Base-by-base conservation (phyloP, 2,329 filamentous ascomycete genomes). In the Paraconiothyrium sp. region DNA sequence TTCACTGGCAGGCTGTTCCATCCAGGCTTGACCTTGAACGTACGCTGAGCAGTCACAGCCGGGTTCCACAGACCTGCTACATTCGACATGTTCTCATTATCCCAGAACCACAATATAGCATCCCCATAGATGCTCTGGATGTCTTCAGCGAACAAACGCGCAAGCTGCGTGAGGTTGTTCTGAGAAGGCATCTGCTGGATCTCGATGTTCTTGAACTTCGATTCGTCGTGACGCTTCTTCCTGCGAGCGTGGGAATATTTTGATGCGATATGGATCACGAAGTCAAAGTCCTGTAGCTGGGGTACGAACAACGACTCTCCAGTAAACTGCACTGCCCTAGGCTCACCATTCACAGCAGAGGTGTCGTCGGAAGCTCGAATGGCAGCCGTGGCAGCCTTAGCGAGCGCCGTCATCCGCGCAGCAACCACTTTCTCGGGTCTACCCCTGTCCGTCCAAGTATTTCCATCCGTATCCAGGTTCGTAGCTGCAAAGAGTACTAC, bases 401-500 rank as follows among this genome's bases (percentile, higher is more conserved):
- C 92, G 1, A 99, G 83, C 4, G 87, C 88, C 0, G 91, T 93
- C 86, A 98, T 91, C 43, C 95, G 89, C 14, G 89, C 88, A 13
- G 94, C 94, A 32, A 94, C 88, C 52, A 98, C 92, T 76, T 92
- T 94, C 13, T 90, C 88, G 0, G 94, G 94, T 39, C 84, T 78
- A 16, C 78, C 82, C 58, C 86, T 85, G 54, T 93, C 86, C 0
- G 91, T 97, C 85, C 93, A 98, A 0, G 90, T 90, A 9, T 90
- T 88, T 3, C 95, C 95, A 39, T 90, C 91, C 5, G 82, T 80
- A 70, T 97, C 93, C 65, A 92, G 82, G 57, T 92, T 91, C 0
- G 92, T 93, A 2, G 93, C 93, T 4, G 90, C 90, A 72, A 97
- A 92, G 43, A 98, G 81, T 20, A 91, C 89, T 2, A 92, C 87